These are phyloP conservation scores for Trametes hirsuta DNA, from an alignment of 1,284 basidiomycete genomes.

Conservation along the genomic window DNA sequence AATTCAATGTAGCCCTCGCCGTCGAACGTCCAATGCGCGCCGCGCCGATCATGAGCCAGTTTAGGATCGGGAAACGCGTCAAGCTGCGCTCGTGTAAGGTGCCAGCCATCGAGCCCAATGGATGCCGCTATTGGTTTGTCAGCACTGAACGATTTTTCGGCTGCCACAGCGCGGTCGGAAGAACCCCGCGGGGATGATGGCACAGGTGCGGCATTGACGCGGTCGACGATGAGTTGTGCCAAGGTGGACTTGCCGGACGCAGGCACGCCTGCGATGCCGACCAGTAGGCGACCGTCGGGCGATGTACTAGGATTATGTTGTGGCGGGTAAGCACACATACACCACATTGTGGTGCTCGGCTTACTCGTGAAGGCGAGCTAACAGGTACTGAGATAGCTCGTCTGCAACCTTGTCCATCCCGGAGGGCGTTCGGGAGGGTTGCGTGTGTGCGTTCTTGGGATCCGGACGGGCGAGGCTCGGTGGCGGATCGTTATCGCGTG, in stretches of 20 bases:
- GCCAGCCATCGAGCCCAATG: slow-evolving; percentile 87
- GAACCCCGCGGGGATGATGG: slow-evolving; percentile 23
- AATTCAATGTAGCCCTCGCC: slow-evolving; percentile 67
- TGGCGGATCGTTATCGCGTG: slow-evolving; percentile 16
- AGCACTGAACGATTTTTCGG: neutral
- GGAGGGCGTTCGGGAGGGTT: neutral
- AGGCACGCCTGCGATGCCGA: slow-evolving; percentile 81
- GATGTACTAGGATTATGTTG: slow-evolving; percentile 42
- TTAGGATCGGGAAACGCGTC: slow-evolving; percentile 71
- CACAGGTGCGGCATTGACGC: slow-evolving; percentile 47
- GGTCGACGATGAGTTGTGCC: slow-evolving; percentile 55
- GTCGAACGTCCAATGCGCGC: slow-evolving; percentile 79
- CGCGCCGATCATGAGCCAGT: slow-evolving; percentile 70
- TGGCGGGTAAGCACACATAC: neutral
- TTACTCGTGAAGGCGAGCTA: slow-evolving; percentile 34
- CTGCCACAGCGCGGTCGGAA: neutral
- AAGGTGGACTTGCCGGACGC: slow-evolving; percentile 85
- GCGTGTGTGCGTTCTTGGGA: neutral
- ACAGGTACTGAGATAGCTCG: slow-evolving; percentile 36
- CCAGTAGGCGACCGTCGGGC: slow-evolving; percentile 58
- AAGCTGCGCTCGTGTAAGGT: slow-evolving; percentile 69
- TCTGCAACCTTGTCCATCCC: slow-evolving; percentile 40
- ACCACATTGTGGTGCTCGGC: neutral
- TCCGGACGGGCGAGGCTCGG: neutral
- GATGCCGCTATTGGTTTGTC: slow-evolving; percentile 41